Conservation (phyloP, 2,329 filamentous ascomycete species). For the Xylaria sp. region DNA sequence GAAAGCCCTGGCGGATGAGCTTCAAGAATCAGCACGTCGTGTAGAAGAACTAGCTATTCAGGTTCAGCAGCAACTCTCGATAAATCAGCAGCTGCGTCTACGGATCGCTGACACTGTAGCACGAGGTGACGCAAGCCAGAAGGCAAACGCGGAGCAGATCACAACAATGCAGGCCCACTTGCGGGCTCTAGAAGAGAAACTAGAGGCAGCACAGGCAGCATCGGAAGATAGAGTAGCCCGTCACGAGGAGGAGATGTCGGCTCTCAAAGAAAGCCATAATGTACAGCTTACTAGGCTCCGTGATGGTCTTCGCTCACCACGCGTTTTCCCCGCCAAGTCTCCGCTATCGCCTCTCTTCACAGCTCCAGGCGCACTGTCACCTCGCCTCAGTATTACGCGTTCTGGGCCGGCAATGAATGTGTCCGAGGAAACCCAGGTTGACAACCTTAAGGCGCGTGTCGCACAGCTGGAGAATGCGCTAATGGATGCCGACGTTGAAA, state of each 20-base stretch:
- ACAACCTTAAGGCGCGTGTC: constrained; percentile 80
- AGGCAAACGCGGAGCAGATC: constrained; percentile 82
- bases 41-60: constrained; percentile 83
- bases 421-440: constrained; percentile 78
- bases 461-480: constrained; percentile 86
- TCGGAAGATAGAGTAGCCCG: constrained; percentile 85
- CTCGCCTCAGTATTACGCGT: constrained; percentile 61
- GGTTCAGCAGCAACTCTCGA: constrained; percentile 82
- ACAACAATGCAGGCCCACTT: constrained; percentile 84
- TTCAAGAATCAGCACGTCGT: constrained; percentile 77
- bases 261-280: constrained; percentile 80
- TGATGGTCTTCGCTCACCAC: constrained; percentile 60
- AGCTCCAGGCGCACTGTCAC: constrained; percentile 59
- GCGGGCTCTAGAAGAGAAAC: constrained; percentile 82
- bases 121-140: constrained; percentile 86
- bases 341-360: constrained; percentile 72
- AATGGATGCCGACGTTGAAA: constrained; percentile 78
- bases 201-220: constrained; percentile 83
- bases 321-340: constrained; percentile 66
- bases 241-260: constrained; percentile 86
- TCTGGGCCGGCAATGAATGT: constrained; percentile 70
- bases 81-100: constrained; percentile 78
- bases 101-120: constrained; percentile 83
- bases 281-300: constrained; percentile 80
- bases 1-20: constrained; percentile 72